Percentiles rank a stretch among this genome's conserved stretches.
Evolutionary conservation across 1,139 yeast genomes (phyloP).

Genomic region (Entelexis paramagnoliae): DNA sequence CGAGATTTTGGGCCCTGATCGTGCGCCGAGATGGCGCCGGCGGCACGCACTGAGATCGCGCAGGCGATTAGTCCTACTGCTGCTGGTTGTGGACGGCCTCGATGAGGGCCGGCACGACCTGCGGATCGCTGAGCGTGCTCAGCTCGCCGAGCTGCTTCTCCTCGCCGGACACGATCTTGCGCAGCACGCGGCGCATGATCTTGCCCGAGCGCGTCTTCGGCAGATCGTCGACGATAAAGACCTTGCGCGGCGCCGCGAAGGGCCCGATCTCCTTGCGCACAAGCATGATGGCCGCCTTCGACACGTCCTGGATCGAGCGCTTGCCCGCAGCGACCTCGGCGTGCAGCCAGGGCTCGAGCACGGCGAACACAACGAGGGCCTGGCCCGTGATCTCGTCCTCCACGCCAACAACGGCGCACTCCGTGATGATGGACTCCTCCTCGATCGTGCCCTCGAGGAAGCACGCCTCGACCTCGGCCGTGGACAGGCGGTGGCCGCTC

Average conservation of each 20-base stretch:
- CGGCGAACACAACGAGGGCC: slow-evolving; percentile 89
- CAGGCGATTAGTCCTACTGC: not conserved
- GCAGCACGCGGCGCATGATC: slow-evolving; percentile 94
- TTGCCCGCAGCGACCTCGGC: slow-evolving; percentile 34
- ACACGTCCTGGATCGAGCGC: slow-evolving; percentile 44
- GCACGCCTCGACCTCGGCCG: slow-evolving; percentile 87
- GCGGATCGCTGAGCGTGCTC: slow-evolving; percentile 82
- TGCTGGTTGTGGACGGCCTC: slow-evolving; percentile 20
- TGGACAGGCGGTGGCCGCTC: slow-evolving; percentile 92
- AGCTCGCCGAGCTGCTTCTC: slow-evolving; percentile 91
- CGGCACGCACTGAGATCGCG: too few species aligned
- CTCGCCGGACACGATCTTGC: slow-evolving; percentile 83
- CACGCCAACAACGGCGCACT: slow-evolving; percentile 92
- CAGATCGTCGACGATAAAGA: slow-evolving; percentile 75
- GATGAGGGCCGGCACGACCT: slow-evolving; percentile 69
- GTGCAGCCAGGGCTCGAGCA: slow-evolving; percentile 45
- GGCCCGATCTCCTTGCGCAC: slow-evolving; percentile 96
- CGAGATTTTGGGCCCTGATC: too few species aligned
- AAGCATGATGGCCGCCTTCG: slow-evolving; percentile 74
- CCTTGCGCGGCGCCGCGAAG: slow-evolving; percentile 93
- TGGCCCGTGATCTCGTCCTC: slow-evolving; percentile 94
- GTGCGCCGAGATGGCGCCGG: too few species aligned
- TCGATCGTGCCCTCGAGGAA: slow-evolving; percentile 44
- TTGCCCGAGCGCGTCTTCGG: slow-evolving; percentile 98
- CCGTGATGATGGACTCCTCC: slow-evolving; percentile 72